Percentiles rank a stretch among this genome's conserved stretches.
These are phyloP conservation scores for Pelargonium fulgidum DNA, from an alignment of 441 rosid species.

Conservation along the genomic window DNA sequence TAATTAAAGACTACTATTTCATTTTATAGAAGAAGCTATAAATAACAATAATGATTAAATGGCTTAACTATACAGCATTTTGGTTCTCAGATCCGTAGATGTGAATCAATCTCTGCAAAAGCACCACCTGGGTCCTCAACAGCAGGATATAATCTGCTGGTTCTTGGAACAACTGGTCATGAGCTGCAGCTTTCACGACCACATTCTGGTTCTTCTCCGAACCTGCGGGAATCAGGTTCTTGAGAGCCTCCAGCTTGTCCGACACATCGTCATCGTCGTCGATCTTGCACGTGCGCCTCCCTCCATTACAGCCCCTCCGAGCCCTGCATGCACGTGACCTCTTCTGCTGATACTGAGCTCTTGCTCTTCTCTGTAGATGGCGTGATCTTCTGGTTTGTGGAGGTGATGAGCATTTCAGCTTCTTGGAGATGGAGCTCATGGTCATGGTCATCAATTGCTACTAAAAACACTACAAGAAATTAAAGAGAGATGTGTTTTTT, in stretches of 20 bases:
- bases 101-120: constrained; percentile 37
- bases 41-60: no score
- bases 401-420: no score
- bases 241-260: constrained; percentile 44
- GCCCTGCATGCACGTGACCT: neutral
- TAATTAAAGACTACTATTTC: no score
- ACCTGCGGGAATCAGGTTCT: constrained; percentile 36
- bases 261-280: constrained; percentile 19
- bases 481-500: no score
- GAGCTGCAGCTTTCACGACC: constrained; percentile 27
- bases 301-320: no score
- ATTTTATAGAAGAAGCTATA: no score
- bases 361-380: neutral
- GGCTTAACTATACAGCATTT: no score
- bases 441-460: no score
- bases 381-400: no score
- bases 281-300: constrained; percentile 10
- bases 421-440: no score
- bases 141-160: constrained; percentile 53
- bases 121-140: constrained; percentile 38
- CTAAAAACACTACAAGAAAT: no score
- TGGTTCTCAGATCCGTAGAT: no score
- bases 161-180: constrained; percentile 39
- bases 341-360: neutral
- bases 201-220: constrained; percentile 12